Evolutionary conservation across 768 basidiomycete genomes (phyloP), one percentile per base, ranked within the genome.

Genomic region (Rhodotorula diobovata): DNA sequence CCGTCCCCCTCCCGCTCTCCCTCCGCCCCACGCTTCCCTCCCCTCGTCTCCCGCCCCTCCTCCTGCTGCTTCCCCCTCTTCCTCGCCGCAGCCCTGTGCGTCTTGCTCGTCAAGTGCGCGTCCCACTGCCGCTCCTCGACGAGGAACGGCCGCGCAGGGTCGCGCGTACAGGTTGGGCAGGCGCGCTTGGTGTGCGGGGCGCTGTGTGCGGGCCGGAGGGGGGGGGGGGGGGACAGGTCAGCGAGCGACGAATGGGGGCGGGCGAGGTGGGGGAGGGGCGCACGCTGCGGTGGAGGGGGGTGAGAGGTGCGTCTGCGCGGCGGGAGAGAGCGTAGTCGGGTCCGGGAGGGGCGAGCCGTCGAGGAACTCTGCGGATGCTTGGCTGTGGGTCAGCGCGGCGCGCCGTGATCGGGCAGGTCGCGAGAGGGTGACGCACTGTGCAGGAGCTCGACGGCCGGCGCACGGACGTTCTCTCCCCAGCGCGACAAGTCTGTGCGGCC

Each of bases 121-220:
- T 51, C 61, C 74, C 71, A 72, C 34, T 64, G 56, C 21, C 66
- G 61, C 60, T 69, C 68, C 32, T 75, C 74, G 54, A 75, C 71
- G 45, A 72, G 53, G 59, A 70, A 54, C 20, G 74, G 74, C 30
- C 35, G 35, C 2, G 18, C 0, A 0, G 54, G 61, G 37, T 75
- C 66, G 21, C 48, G 48, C 20, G 74, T 70, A 53, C 74, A 75
- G 21, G n/a, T n/a, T 3, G 61, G 65, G 62, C 74, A 75, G 16
- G 61, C 30, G 20, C 67, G 68, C 63, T 72, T 75, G 37, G 41
- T 21, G 12, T 56, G 61, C 2, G 60, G 61, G 8, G 63, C 50
- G 21, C 67, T 66, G 54, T 39, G 15, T n/a, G n/a, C n/a, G n/a
- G n/a, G n/a, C n/a, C n/a, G n/a, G n/a, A n/a, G n/a, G 18, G 39